Evolutionary conservation across 768 basidiomycete genomes (phyloP).

Genomic region (Tephrocybe sp.): DNA sequence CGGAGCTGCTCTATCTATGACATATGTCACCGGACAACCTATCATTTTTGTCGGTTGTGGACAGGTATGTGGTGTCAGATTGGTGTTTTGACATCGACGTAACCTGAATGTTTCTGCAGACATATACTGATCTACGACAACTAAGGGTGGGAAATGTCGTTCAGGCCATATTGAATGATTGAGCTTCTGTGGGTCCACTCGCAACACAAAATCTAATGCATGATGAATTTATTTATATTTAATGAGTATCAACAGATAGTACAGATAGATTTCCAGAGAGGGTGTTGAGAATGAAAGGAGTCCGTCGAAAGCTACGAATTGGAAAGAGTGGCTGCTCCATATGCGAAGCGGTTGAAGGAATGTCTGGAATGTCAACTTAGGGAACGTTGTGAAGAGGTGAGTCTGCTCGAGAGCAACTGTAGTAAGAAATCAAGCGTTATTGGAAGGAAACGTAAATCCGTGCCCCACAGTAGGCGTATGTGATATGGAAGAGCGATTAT

Average conservation of each 20-base stretch:
- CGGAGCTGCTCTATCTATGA: constrained; percentile 98
- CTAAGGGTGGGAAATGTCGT: constrained; percentile 92
- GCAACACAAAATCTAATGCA: too few relatives aligned
- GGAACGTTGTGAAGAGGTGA: too few relatives aligned
- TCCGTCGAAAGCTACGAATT: too few relatives aligned
- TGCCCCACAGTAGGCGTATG: neutral
- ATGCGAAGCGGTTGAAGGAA: too few relatives aligned
- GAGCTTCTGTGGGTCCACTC: too few relatives aligned
- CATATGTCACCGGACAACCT: constrained; percentile 97
- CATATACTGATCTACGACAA: constrained; percentile 94
- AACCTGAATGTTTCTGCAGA: constrained; percentile 44
- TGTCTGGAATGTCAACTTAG: too few relatives aligned
- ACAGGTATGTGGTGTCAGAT: constrained; percentile 61
- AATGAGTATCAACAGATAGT: too few relatives aligned
- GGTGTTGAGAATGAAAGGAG: too few relatives aligned
- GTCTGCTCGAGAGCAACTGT: neutral
- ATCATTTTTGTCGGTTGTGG: constrained; percentile 99
- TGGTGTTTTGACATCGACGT: neutral
- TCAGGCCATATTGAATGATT: constrained; percentile 85
- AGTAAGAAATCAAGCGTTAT: neutral
- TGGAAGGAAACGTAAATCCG: neutral
- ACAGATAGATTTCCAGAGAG: too few relatives aligned
- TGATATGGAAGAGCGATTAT: neutral
- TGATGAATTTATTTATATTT: too few relatives aligned
- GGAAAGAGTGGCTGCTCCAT: too few relatives aligned